Percentiles rank a stretch among this genome's conserved stretches.
These are phyloP conservation scores for Xenoacremonium recifei DNA, from an alignment of 2,329 filamentous ascomycete genomes.

Conservation along the genomic window DNA sequence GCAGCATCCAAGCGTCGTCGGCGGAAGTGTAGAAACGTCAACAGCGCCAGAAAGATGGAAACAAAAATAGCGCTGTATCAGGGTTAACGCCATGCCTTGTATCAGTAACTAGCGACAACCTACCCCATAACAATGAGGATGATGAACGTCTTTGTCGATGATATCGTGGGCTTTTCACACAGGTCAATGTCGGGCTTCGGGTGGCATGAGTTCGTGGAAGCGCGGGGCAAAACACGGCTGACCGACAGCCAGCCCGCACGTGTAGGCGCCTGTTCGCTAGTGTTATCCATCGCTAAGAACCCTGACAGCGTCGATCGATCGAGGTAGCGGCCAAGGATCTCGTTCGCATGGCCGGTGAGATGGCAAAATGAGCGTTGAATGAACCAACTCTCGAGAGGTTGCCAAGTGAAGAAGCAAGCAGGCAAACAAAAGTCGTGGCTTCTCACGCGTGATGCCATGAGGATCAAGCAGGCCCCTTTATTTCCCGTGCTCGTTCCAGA, in stretches of 20 bases:
- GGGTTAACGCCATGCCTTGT: neutral
- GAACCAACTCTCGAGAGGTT: conserved; percentile 4
- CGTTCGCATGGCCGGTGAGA: neutral
- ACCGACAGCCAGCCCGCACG: conserved; percentile 9
- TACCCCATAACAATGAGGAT: conserved; percentile 17
- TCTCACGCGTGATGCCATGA: neutral
- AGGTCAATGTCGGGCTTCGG: conserved; percentile 12
- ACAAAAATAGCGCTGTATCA: conserved; percentile 9
- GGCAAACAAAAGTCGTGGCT: conserved; percentile 1
- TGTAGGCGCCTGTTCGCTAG: conserved; percentile 4
- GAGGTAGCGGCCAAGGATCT: neutral
- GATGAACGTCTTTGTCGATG: conserved; percentile 13
- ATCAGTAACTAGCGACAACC: neutral
- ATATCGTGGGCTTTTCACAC: conserved; percentile 20
- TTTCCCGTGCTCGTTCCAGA: conserved; percentile 8
- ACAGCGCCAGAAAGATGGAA: conserved; percentile 13
- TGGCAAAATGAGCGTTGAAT: neutral
- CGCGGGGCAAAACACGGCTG: conserved; percentile 18
- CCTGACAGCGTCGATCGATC: neutral
- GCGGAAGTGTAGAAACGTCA: conserved; percentile 19
- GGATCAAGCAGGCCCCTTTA: conserved; percentile 6
- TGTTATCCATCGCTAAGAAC: conserved; percentile 4
- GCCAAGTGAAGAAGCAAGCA: conserved; percentile 1
- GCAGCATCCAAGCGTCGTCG: conserved; percentile 14
- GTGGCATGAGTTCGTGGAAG: conserved; percentile 16